Evolutionary conservation across 352 stramenopile genomes (phyloP), one percentile per base, ranked within the genome.

Genomic region (Phytophthora macrochlamydospora): DNA sequence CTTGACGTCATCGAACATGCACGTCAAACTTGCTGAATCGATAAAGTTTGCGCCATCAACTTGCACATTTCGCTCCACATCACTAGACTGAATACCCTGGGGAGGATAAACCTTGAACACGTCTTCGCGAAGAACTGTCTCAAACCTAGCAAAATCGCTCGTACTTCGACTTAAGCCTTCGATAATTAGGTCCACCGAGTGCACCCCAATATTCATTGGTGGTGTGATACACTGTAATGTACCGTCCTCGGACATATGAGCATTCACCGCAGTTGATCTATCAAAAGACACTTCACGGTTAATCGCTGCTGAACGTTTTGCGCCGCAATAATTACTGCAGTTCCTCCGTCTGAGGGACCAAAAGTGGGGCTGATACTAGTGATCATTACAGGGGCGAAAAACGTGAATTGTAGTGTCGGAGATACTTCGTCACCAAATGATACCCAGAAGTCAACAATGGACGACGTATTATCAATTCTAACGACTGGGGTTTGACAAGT

Each of bases 31-130:
- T 4, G 43, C 44, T 2, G 81, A 81, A 64, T 88, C 62, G n/a
- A 82, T 46, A 38, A 93, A 91, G 51, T 89, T 74, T 9, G 67
- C 50, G 4, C 82, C 84, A 7, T 51, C 59, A 1, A 93, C 56
- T 6, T 83, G 62, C 37, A 76, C 53, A 48, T 30, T 72, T 42
- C 58, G 67, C 28, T 73, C 62, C 1, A 12, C 46, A 14, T 24
- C 18, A 31, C 45, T 24, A 6, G 63, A 73, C 51, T 73, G 57
- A 7, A 75, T 72, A 9, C 78, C 75, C 35, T 38, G 51, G 4
- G 54, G 51, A 13, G 74, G 76, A 8, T 79, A 18, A 40, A 85
- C 49, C 12, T 42, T 32, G 11, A 67, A 44, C 2, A 91, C 44
- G 3, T 78, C 35, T 50, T 88, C 75, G 4, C 62, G 50, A 12